These are phyloP conservation scores for Fusarium sp. DNA, from an alignment of 2,329 filamentous ascomycete genomes.

Conservation along the genomic window DNA sequence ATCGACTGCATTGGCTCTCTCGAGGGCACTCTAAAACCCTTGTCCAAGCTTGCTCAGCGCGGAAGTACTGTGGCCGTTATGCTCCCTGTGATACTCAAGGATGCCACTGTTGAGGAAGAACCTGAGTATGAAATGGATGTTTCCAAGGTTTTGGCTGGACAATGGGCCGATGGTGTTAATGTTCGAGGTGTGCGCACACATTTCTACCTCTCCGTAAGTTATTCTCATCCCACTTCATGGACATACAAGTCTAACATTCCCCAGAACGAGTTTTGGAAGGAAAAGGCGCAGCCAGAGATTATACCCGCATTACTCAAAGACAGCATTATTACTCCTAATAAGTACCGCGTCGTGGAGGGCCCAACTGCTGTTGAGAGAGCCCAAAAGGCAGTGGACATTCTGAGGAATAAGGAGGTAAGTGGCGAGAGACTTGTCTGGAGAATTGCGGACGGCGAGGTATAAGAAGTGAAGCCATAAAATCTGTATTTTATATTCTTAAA, in stretches of 20 bases:
- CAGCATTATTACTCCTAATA: slow-evolving; percentile 57
- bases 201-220: slow-evolving; percentile 46
- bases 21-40: slow-evolving; percentile 60
- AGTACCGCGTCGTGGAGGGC: slow-evolving; percentile 58
- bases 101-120: slow-evolving; percentile 60
- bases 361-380: slow-evolving; percentile 54
- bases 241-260: slow-evolving; percentile 4
- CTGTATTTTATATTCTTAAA: neutral
- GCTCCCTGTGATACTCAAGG: slow-evolving; percentile 69
- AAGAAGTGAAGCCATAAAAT: neutral
- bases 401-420: slow-evolving; percentile 55
- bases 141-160: slow-evolving; percentile 50
- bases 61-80: slow-evolving; percentile 68
- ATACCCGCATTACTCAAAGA: slow-evolving; percentile 61
- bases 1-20: slow-evolving; percentile 69
- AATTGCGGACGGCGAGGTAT: slow-evolving; percentile 35
- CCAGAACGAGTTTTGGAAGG: slow-evolving; percentile 67
- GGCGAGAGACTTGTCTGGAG: slow-evolving; percentile 58
- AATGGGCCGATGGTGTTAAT: slow-evolving; percentile 66
- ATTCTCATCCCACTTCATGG: neutral
- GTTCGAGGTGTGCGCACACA: slow-evolving; percentile 63
- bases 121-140: slow-evolving; percentile 69
- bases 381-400: slow-evolving; percentile 53
- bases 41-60: slow-evolving; percentile 62
- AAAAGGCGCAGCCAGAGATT: slow-evolving; percentile 67